Evolutionary conservation across 2,329 filamentous ascomycete species (phyloP).

Genomic region (Fusarium dlaminii): DNA sequence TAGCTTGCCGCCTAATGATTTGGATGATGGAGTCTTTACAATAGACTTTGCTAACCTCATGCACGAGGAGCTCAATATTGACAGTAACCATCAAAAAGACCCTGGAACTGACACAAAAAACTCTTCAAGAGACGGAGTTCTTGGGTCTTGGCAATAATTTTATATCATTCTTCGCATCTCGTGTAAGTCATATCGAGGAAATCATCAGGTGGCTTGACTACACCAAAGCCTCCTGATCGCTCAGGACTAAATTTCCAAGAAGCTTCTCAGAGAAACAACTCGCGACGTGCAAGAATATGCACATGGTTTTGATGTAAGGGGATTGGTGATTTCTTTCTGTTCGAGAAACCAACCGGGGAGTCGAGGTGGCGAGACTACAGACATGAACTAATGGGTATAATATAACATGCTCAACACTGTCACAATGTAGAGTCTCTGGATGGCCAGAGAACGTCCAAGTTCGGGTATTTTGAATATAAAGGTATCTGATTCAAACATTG

Average conservation of each 20-base stretch:
- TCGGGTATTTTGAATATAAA: too few species aligned
- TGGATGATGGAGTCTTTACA: background rate
- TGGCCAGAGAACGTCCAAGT: background rate
- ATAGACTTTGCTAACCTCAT: background rate
- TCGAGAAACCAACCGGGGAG: background rate
- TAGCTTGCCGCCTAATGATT: background rate
- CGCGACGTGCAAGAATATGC: background rate
- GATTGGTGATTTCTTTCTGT: background rate
- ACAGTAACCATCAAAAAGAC: background rate
- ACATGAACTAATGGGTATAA: background rate
- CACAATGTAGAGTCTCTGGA: background rate
- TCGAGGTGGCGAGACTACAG: background rate
- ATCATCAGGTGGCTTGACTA: background rate
- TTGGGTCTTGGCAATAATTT: background rate
- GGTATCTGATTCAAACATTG: background rate
- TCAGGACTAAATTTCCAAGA: background rate
- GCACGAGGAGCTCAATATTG: background rate
- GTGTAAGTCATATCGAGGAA: background rate
- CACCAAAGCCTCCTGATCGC: background rate
- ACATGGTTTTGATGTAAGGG: background rate
- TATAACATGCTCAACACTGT: background rate
- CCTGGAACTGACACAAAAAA: background rate
- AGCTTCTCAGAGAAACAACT: background rate
- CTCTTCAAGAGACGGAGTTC: background rate
- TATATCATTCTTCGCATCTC: background rate